phyloP scores from a whole-genome alignment of 306 rosid genomes.

The Sicyos baderoa region DNA sequence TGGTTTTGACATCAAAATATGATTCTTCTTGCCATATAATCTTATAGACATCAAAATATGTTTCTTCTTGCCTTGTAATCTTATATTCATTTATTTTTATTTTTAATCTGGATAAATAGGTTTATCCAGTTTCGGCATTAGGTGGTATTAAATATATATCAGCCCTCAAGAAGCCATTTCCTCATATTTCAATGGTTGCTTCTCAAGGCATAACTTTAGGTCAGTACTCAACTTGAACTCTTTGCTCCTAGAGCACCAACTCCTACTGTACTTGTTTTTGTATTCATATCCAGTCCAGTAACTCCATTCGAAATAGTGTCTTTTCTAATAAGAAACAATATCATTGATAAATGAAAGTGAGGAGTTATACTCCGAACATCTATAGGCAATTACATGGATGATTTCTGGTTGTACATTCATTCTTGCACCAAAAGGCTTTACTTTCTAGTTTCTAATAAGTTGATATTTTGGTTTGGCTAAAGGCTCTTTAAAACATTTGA shows the following conservation, averaged over 20 bases:
- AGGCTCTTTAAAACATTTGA: too few species aligned
- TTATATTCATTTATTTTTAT: slow-evolving; percentile 11
- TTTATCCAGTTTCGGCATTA: slow-evolving; percentile 83
- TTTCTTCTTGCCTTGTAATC: slow-evolving; percentile 1
- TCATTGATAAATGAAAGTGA: too few species aligned
- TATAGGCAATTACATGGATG: too few species aligned
- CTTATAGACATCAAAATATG: not conserved
- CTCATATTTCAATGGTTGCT: slow-evolving; percentile 75
- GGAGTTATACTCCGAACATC: too few species aligned
- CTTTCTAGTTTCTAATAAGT: not conserved
- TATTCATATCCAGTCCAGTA: not conserved
- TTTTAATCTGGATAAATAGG: slow-evolving; percentile 40
- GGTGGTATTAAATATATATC: slow-evolving; percentile 68
- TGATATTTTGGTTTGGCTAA: not conserved
- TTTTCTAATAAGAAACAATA: too few species aligned
- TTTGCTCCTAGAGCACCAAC: not conserved
- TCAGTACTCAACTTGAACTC: slow-evolving; percentile 25
- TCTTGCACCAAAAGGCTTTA: too few species aligned
- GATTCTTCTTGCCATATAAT: not conserved
- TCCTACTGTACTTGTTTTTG: not conserved
- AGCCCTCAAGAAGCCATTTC: slow-evolving; percentile 74
- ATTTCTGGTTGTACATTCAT: too few species aligned
- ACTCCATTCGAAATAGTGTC: not conserved
- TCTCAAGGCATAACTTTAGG: slow-evolving; percentile 81
- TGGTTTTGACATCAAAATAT: not conserved